These are phyloP conservation scores for Pyrus betulifolia DNA, from an alignment of 306 rosid species.

Conservation along the genomic window DNA sequence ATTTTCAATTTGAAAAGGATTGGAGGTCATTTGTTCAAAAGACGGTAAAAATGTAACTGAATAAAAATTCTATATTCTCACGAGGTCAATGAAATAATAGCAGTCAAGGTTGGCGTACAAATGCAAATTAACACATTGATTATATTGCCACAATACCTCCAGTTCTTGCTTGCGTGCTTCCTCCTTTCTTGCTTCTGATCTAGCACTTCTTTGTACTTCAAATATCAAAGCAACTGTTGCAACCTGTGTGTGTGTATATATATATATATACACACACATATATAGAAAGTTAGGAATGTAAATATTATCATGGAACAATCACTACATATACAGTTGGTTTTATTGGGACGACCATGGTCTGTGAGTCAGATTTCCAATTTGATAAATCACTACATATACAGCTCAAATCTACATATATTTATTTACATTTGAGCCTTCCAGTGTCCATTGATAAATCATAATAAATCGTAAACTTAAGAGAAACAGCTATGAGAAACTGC, in stretches of 20 bases:
- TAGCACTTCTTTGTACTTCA: slow-evolving; percentile 88
- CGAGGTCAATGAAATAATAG: background rate
- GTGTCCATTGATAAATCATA: background rate
- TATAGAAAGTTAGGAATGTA: slow-evolving; percentile 6
- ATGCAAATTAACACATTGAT: background rate
- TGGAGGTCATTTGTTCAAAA: background rate
- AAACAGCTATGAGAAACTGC: background rate
- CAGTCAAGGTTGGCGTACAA: background rate
- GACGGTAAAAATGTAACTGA: background rate
- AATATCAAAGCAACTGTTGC: slow-evolving; percentile 61
- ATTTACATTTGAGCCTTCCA: background rate
- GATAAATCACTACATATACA: no score
- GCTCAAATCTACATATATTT: background rate
- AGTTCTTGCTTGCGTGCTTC: slow-evolving; percentile 67
- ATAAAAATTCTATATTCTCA: background rate
- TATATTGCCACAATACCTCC: slow-evolving; percentile 48
- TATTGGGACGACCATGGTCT: background rate
- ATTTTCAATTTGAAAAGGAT: background rate
- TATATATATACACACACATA: background rate
- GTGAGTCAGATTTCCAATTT: background rate
- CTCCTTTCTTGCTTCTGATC: slow-evolving; percentile 95
- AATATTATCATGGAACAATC: background rate
- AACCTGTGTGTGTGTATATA: slow-evolving; percentile 36
- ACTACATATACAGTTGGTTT: slow-evolving; percentile 1
- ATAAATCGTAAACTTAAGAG: background rate